Percentiles rank a stretch among this genome's conserved stretches.
Conservation (phyloP, 306 rosid species). For the barrel medic (Medicago truncatula) region DNA sequence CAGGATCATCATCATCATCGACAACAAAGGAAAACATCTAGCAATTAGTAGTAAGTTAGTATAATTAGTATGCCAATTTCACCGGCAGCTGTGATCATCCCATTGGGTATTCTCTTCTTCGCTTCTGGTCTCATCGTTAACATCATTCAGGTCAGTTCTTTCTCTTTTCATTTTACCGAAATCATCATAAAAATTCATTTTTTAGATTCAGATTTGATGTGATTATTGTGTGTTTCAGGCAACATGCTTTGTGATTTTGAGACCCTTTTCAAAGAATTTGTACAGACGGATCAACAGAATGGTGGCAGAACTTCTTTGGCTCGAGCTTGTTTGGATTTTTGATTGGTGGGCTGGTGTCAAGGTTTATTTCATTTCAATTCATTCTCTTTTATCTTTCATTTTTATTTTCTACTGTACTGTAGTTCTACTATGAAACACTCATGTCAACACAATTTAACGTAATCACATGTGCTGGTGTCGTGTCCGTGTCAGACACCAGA, state of each 20-base stretch:
- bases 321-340: slow-evolving; percentile 73
- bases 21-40: too few species aligned
- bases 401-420: neutral
- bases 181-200: too few species aligned
- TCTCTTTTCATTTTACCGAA: neutral
- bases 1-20: too few species aligned
- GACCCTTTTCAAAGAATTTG: slow-evolving; percentile 68
- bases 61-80: slow-evolving; percentile 64
- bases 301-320: slow-evolving; percentile 72
- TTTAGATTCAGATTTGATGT: slow-evolving; percentile 29
- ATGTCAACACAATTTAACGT: too few species aligned
- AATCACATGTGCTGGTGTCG: too few species aligned
- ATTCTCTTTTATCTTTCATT: neutral
- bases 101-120: slow-evolving; percentile 83
- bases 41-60: neutral
- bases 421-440: too few species aligned
- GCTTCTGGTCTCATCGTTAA: slow-evolving; percentile 81
- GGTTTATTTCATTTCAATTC: slow-evolving; percentile 45
- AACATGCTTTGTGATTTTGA: slow-evolving; percentile 59
- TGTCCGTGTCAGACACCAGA: too few species aligned
- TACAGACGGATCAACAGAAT: slow-evolving; percentile 71
- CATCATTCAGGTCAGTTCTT: slow-evolving; percentile 66
- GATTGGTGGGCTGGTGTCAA: slow-evolving; percentile 94
- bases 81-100: slow-evolving; percentile 75
- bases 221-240: slow-evolving; percentile 51